Evolutionary conservation across 164 flowering plant genomes (phyloP), one percentile per base, ranked within the genome.

Genomic region (Macadamia tetraphylla): DNA sequence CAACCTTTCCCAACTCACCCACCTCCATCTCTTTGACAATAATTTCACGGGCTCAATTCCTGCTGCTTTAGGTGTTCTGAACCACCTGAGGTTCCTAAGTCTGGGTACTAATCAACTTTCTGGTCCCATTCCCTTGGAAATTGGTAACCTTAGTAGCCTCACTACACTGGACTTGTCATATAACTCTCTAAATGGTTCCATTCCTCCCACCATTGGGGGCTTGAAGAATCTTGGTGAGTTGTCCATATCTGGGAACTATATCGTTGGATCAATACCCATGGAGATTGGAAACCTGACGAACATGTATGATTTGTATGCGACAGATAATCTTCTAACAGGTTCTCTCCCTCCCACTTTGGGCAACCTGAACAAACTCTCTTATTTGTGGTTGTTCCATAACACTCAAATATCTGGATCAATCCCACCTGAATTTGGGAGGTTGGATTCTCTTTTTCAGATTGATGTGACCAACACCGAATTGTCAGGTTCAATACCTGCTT

Each of bases 371-470:
- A 49, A 14, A 1, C 53, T 49, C 7, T 0, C 10, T 23, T 23
- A 23, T 23, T 23, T 23, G 23, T 23, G 23, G 23, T 23, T 23
- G 23, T 23, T 23, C 23, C 23, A 23, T 23, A 23, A 73, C 23
- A 23, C 23, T 23, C 32, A 59, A 9, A 53, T 73, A 15, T 49
- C 64, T 1, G 72, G 76, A 1, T 13, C 31, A 31, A 68, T 73
- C 13, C 72, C 76, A 29, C n/a, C 52, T 4, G 73, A 69, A 9
- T 4, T 74, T 9, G 73, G 71, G 65, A 69, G 55, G 18, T 18
- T 74, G 69, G 30, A 6, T 2, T 12, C 17, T 11, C 66, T 61
- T 5, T 17, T 6, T n/a, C 23, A 40, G 4, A 67, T 71, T n/a
- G 58, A 8, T 5, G 14, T 68, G 8, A 23, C 32, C 17, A 30